Evolutionary conservation across 2,329 filamentous ascomycete genomes (phyloP).

Genomic region (Curvularia spicifera): DNA sequence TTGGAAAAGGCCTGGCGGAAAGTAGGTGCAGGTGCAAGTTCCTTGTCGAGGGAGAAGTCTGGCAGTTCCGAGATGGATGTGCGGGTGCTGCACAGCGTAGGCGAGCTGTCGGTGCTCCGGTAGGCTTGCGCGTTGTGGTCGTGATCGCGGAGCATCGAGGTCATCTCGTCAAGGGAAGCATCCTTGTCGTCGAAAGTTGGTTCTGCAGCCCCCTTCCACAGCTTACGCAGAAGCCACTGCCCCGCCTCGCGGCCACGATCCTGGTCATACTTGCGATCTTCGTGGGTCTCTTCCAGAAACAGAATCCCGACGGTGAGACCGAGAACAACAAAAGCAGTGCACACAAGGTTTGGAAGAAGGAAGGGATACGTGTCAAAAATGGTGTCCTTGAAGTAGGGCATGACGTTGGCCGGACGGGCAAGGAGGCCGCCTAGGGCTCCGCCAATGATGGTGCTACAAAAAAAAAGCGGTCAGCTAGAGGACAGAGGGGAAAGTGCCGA

Average conservation of each 20-base stretch:
- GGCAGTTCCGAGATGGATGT: slow-evolving; percentile 41
- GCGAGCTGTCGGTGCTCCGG: slow-evolving; percentile 65
- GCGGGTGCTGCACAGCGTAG: slow-evolving; percentile 52
- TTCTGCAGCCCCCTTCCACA: slow-evolving; percentile 39
- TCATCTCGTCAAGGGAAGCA: slow-evolving; percentile 62
- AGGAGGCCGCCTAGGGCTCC: slow-evolving; percentile 90
- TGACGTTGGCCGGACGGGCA: slow-evolving; percentile 83
- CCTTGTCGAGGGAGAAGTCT: slow-evolving; percentile 46
- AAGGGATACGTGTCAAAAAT: slow-evolving; percentile 90
- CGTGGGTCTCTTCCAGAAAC: slow-evolving; percentile 94
- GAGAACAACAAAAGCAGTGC: slow-evolving; percentile 75
- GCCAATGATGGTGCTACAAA: slow-evolving; percentile 80
- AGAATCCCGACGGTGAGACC: slow-evolving; percentile 80
- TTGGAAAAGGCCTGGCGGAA: slow-evolving; percentile 73
- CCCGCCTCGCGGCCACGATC: slow-evolving; percentile 82
- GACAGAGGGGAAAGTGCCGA: slow-evolving; percentile 14
- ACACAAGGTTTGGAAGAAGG: slow-evolving; percentile 89
- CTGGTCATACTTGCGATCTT: slow-evolving; percentile 74
- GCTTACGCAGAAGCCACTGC: slow-evolving; percentile 64
- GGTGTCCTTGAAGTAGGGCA: slow-evolving; percentile 78
- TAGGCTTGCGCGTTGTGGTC: slow-evolving; percentile 63
- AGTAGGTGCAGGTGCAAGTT: slow-evolving; percentile 27
- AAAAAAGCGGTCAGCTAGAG: slow-evolving; percentile 34
- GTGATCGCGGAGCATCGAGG: slow-evolving; percentile 63
- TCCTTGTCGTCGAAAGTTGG: slow-evolving; percentile 49